These are phyloP conservation scores for Yarrowia sp. DNA, from an alignment of 805 yeast genomes.

Conservation along the genomic window DNA sequence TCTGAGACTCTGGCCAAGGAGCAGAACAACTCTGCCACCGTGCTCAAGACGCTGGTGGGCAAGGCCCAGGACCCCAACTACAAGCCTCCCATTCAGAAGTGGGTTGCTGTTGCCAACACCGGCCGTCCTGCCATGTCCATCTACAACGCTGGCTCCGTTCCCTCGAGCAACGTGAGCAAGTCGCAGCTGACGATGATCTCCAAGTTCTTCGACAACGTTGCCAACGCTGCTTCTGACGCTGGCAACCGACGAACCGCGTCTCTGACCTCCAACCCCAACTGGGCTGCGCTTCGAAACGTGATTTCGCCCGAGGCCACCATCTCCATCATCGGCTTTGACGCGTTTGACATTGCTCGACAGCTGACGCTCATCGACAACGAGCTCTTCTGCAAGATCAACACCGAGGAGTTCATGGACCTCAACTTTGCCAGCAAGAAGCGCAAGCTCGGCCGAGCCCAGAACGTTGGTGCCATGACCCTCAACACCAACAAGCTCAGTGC, in stretches of 20 bases:
- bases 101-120: slow-evolving; percentile 23
- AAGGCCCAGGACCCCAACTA: slow-evolving; percentile 20
- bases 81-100: slow-evolving; percentile 16
- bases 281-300: slow-evolving; percentile 21
- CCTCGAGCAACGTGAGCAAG: slow-evolving; percentile 32
- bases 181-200: slow-evolving; percentile 33
- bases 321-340: slow-evolving; percentile 36
- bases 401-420: slow-evolving; percentile 39
- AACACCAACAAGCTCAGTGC: slow-evolving; percentile 40
- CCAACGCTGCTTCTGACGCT: not conserved
- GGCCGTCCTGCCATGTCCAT: slow-evolving; percentile 23
- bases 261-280: slow-evolving; percentile 19
- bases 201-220: slow-evolving; percentile 10
- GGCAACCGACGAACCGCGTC: slow-evolving; percentile 20
- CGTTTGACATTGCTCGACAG: slow-evolving; percentile 40
- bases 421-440: slow-evolving; percentile 38
- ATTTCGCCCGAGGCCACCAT: slow-evolving; percentile 25
- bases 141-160: slow-evolving; percentile 28
- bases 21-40: slow-evolving; percentile 13
- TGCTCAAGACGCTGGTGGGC: slow-evolving; percentile 1
- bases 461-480: slow-evolving; percentile 36
- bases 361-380: slow-evolving; percentile 39
- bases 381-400: slow-evolving; percentile 35
- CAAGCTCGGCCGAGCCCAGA: slow-evolving; percentile 37
- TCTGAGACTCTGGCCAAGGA: slow-evolving; percentile 14